Evolutionary conservation across 1,284 basidiomycete genomes (phyloP).

Genomic region (Veloboletus limbatus): DNA sequence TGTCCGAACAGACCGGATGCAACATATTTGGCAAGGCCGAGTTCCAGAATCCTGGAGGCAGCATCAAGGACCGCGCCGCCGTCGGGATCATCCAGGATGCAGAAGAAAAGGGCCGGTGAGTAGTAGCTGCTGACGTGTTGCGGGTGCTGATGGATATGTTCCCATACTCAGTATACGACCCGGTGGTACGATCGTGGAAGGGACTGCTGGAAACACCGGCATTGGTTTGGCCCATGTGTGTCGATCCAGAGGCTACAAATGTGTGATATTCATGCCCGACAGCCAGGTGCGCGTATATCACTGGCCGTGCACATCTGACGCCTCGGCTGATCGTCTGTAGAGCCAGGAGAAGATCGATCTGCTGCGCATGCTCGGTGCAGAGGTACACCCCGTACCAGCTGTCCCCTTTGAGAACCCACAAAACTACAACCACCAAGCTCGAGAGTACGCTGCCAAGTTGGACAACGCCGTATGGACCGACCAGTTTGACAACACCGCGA

Average conservation of each 20-base stretch:
- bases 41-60: constrained; percentile 98
- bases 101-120: constrained; percentile 75
- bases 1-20: constrained; percentile 89
- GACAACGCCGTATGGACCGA: constrained; percentile 99
- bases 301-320: not conserved
- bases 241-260: constrained; percentile 89
- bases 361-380: constrained; percentile 93
- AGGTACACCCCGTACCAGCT: constrained; percentile 93
- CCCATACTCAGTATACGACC: constrained; percentile 64
- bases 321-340: constrained; percentile 36
- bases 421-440: constrained; percentile 99
- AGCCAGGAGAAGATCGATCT: constrained; percentile 99
- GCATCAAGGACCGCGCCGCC: constrained; percentile 97
- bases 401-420: constrained; percentile 94
- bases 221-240: constrained; percentile 97
- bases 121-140: constrained; percentile 28
- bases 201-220: constrained; percentile 98
- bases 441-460: constrained; percentile 77
- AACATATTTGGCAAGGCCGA: constrained; percentile 94
- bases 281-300: constrained; percentile 63
- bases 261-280: constrained; percentile 99
- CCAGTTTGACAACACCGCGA: constrained; percentile 95
- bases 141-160: not conserved
- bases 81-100: constrained; percentile 89
- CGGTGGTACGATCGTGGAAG: constrained; percentile 96